Conservation (phyloP, 2,329 filamentous ascomycete genomes). For the Aspergillus quadrilineatus region DNA sequence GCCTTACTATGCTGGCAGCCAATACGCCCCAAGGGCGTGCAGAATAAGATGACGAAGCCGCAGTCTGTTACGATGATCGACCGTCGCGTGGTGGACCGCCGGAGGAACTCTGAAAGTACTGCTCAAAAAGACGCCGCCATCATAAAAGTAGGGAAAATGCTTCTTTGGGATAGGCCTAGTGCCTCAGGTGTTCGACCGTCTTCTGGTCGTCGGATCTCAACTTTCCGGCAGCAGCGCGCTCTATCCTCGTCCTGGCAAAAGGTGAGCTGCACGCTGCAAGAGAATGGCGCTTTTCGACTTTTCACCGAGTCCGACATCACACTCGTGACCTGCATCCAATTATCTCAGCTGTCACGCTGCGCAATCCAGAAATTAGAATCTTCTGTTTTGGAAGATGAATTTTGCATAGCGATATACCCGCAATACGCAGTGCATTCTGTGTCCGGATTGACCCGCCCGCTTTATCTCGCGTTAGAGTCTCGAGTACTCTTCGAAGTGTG, state of each 20-base stretch:
- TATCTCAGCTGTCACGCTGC: conserved; percentile 84
- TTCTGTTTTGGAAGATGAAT: conserved; percentile 88
- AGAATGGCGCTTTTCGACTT: conserved; percentile 91
- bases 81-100: conserved; percentile 43
- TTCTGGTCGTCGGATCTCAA: conserved; percentile 47
- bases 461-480: conserved; percentile 84
- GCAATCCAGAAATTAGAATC: conserved; percentile 87
- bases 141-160: conserved; percentile 91
- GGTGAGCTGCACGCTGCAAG: conserved; percentile 89
- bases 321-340: conserved; percentile 76
- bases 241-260: conserved; percentile 72
- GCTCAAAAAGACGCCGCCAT: conserved; percentile 71
- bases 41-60: conserved; percentile 52
- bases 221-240: conserved; percentile 57
- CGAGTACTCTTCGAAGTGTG: conserved; percentile 94
- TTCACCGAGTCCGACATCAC: conserved; percentile 81
- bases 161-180: conserved; percentile 81
- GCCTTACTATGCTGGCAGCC: conserved; percentile 54
- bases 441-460: conserved; percentile 75
- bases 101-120: conserved; percentile 49
- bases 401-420: conserved; percentile 92
- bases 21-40: conserved; percentile 50
- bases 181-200: conserved; percentile 38
- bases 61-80: conserved; percentile 47
- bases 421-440: conserved; percentile 78